phyloP scores from a whole-genome alignment of 306 rosid genomes.

The Prunus mume region DNA sequence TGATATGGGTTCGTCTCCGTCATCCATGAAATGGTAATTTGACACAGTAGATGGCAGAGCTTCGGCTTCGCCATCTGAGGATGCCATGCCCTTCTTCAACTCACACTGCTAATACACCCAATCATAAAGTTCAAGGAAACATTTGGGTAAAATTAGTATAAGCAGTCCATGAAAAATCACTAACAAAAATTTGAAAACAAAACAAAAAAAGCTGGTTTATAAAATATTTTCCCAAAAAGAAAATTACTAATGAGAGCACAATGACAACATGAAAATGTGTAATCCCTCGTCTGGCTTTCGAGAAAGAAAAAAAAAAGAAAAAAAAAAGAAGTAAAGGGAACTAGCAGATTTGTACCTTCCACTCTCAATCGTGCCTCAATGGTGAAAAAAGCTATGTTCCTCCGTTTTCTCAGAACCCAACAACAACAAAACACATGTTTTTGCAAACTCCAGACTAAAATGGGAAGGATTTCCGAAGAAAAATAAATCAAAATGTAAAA shows the following conservation, averaged over 20 bases:
- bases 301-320: background rate
- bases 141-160: background rate
- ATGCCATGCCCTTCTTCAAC: conserved; percentile 38
- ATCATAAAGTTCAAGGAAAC: background rate
- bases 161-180: background rate
- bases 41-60: conserved; percentile 1
- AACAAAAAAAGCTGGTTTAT: background rate
- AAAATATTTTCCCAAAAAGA: background rate
- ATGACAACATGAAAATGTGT: no score
- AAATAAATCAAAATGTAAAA: conserved; percentile 19
- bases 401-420: no score
- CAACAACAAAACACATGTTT: no score
- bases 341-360: background rate
- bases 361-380: no score
- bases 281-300: background rate
- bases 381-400: no score
- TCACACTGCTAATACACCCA: background rate
- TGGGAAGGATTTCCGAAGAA: no score
- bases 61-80: conserved; percentile 63
- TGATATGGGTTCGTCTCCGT: conserved; percentile 37
- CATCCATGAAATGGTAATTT: conserved; percentile 19
- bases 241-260: background rate
- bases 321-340: background rate
- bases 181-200: background rate
- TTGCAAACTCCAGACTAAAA: no score